Conservation (phyloP, 129 eudicot species). For the Flaveria linearis region DNA sequence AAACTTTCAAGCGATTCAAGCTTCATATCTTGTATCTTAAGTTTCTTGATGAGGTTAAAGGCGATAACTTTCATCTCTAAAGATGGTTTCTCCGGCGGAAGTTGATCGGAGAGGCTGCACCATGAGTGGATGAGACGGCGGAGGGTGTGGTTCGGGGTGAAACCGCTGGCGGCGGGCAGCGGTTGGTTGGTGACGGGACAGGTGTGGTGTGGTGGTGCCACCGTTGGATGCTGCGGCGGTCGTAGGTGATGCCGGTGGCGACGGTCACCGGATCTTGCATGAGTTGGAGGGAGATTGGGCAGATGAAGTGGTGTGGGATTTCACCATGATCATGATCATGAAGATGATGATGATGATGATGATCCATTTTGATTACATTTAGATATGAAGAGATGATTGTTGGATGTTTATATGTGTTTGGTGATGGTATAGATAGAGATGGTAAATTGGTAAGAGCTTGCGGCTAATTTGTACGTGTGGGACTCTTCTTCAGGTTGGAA, state of each 20-base stretch:
- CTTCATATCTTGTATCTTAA: conserved; percentile 27
- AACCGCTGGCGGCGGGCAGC: conserved; percentile 35
- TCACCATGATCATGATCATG: conserved; percentile 43
- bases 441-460: conserved; percentile 37
- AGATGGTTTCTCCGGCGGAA: conserved; percentile 30
- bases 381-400: conserved; percentile 7
- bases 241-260: conserved; percentile 75
- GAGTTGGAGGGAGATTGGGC: conserved; percentile 89
- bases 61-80: conserved; percentile 19
- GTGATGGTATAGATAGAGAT: conserved; percentile 1
- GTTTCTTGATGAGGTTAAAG: conserved; percentile 37
- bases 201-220: conserved; percentile 48
- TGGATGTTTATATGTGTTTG: conserved; percentile 12
- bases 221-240: conserved; percentile 61
- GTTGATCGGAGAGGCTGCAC: conserved; percentile 35
- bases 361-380: neutral
- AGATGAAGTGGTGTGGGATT: conserved; percentile 69
- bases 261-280: conserved; percentile 86
- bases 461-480: conserved; percentile 50
- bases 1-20: conserved; percentile 42
- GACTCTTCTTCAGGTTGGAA: conserved; percentile 16
- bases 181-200: conserved; percentile 84
- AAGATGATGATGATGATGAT: no score
- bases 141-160: conserved; percentile 78
- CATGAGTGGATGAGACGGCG: conserved; percentile 72